Evolutionary conservation across 2,329 filamentous ascomycete species (phyloP).

Genomic region (Raffaelea arxii): DNA sequence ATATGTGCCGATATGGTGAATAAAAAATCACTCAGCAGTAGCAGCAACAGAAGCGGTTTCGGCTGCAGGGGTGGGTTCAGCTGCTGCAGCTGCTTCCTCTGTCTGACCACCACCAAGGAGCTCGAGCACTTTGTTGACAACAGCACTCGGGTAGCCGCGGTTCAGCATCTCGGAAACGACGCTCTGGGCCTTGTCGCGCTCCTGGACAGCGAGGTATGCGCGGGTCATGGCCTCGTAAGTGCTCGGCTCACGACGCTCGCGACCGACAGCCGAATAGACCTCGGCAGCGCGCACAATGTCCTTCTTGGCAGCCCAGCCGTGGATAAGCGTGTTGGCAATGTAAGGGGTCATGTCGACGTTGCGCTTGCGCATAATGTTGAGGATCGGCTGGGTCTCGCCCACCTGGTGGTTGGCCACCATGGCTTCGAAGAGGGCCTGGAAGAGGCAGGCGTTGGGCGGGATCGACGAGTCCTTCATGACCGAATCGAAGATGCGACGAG

Average conservation of each 20-base stretch:
- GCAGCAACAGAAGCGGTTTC: conserved; percentile 1
- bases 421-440: conserved; percentile 92
- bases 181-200: conserved; percentile 63
- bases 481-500: conserved; percentile 70
- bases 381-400: conserved; percentile 60
- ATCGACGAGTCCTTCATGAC: conserved; percentile 61
- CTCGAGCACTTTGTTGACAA: conserved; percentile 88
- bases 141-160: conserved; percentile 82
- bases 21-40: neutral
- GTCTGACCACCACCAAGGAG: conserved; percentile 56
- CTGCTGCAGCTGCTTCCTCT: conserved; percentile 33
- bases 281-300: conserved; percentile 68
- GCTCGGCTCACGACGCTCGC: conserved; percentile 80
- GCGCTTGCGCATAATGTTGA: conserved; percentile 64
- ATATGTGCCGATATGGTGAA: too few species aligned
- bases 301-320: conserved; percentile 84
- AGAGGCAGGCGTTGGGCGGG: conserved; percentile 72
- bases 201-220: conserved; percentile 76
- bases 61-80: conserved; percentile 12
- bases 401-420: conserved; percentile 94
- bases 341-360: conserved; percentile 86
- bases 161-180: conserved; percentile 87
- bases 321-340: conserved; percentile 96
- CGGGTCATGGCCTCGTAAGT: conserved; percentile 99
- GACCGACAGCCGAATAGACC: conserved; percentile 71